These are phyloP conservation scores for Diutina scorzettiae DNA, from an alignment of 1,139 yeast species.

Conservation along the genomic window DNA sequence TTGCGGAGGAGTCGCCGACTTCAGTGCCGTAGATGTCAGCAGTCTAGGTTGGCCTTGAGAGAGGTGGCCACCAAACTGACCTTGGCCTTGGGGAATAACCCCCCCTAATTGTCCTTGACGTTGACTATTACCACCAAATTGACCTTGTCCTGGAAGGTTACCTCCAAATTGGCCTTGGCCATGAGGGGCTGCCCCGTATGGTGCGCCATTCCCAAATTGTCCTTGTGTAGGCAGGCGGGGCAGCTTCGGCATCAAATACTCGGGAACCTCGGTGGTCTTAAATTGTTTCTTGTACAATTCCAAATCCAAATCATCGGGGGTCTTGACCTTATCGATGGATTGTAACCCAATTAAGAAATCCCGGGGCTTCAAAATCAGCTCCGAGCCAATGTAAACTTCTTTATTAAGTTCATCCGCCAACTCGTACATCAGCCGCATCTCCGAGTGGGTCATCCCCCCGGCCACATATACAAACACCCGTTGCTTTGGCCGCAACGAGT, in stretches of 20 bases:
- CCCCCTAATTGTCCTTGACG: no score
- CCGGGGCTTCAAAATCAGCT: slow-evolving; percentile 58
- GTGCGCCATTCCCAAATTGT: no score
- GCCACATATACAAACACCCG: slow-evolving; percentile 70
- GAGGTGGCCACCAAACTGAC: no score
- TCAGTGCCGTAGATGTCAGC: no score
- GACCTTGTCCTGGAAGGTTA: no score
- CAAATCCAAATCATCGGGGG: slow-evolving; percentile 22
- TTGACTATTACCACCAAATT: no score
- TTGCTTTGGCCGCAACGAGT: slow-evolving; percentile 41
- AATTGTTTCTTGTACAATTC: slow-evolving; percentile 17
- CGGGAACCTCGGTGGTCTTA: slow-evolving; percentile 21
- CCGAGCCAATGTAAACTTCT: slow-evolving; percentile 79
- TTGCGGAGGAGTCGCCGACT: no score
- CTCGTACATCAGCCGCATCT: slow-evolving; percentile 66
- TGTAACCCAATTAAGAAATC: slow-evolving; percentile 37
- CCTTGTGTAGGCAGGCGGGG: neutral
- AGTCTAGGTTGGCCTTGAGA: no score
- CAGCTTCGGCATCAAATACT: slow-evolving; percentile 15
- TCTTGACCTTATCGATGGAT: slow-evolving; percentile 25
- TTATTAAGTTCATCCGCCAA: slow-evolving; percentile 49
- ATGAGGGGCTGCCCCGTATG: no score
- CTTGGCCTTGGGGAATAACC: no score
- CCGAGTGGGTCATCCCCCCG: slow-evolving; percentile 86
- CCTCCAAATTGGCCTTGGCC: no score